Conservation (phyloP, 495 filamentous ascomycete species). For the Cercophora scortea region DNA sequence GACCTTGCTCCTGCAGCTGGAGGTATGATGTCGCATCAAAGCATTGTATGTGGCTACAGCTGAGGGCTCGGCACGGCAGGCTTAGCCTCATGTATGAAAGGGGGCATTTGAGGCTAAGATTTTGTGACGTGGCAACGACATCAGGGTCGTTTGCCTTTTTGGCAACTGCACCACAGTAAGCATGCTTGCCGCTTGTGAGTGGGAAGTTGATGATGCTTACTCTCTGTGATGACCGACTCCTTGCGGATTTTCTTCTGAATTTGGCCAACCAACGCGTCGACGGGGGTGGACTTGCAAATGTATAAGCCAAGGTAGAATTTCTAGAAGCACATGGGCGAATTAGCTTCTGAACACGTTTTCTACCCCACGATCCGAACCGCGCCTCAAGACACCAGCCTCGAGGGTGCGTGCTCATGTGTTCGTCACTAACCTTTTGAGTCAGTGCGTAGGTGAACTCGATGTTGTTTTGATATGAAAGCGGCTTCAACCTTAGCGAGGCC, state of each 20-base stretch:
- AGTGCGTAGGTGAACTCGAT: conserved; percentile 86
- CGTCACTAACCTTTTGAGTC: conserved; percentile 63
- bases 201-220: conserved; percentile 42
- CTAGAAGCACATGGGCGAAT: conserved; percentile 33
- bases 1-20: conserved; percentile 89
- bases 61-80: conserved; percentile 67
- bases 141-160: conserved; percentile 79
- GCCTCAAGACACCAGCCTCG: too few species aligned
- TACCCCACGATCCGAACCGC: too few species aligned
- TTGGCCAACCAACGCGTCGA: conserved; percentile 60
- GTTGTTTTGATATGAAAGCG: conserved; percentile 59
- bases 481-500: conserved; percentile 57
- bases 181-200: background rate
- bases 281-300: conserved; percentile 63
- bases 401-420: too few species aligned
- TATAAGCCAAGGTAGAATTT: conserved; percentile 69
- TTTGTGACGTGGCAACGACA: conserved; percentile 75
- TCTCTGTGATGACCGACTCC: conserved; percentile 72
- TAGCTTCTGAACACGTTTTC: background rate
- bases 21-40: conserved; percentile 94
- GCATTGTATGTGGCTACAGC: conserved; percentile 87
- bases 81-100: conserved; percentile 76
- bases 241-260: conserved; percentile 73
- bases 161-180: conserved; percentile 49
- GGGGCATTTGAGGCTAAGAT: conserved; percentile 88